Evolutionary conservation across 805 yeast species (phyloP), one percentile per base, ranked within the genome.

Genomic region (Sugiyamaella qingdaonensis): DNA sequence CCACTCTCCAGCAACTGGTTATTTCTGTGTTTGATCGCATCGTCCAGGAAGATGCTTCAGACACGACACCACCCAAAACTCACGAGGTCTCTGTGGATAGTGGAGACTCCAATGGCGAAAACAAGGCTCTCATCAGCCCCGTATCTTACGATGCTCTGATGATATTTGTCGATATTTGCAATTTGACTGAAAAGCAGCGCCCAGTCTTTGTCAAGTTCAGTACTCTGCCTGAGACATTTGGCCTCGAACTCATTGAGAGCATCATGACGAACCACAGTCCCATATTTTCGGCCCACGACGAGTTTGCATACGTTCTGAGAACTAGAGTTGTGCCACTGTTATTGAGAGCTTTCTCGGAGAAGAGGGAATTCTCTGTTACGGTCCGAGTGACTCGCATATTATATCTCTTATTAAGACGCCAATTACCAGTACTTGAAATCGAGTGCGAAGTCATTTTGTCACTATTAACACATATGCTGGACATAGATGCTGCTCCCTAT

Each of bases 1-100:
- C 98, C 1, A 89, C 98, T 2, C 77, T 90, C 45, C 95, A 90
- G 57, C 98, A 94, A 66, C 70, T 94, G 42, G 77, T 90, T 44
- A 81, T 86, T 35, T 80, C 86, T 31, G 78, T 90, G 0, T 92
- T 86, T 67, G 98, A 92, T 52, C 77, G 81, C 63, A 76, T 81
- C 46, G 58, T 65, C 14, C 73, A 69, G 3, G 80, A 78, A 42
- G 78, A 73, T 53, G 61, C 65, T 8, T 19, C 54, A 10, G 64
- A 60, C 2, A 46, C 16, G 2, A 14, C 56, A 13, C 33, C 46
- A 18, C 33, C 55, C 9, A 52, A 39, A 39, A 41, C 54, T 13
- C 31, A 47, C 43, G 70, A 68, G 9, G 81, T 80, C 0, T 67
- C 73, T 1, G 64, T 77, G 2, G 85, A 80, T 52, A 37, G 46